phyloP scores from a whole-genome alignment of 306 rosid genomes.

The Sophora flavescens region DNA sequence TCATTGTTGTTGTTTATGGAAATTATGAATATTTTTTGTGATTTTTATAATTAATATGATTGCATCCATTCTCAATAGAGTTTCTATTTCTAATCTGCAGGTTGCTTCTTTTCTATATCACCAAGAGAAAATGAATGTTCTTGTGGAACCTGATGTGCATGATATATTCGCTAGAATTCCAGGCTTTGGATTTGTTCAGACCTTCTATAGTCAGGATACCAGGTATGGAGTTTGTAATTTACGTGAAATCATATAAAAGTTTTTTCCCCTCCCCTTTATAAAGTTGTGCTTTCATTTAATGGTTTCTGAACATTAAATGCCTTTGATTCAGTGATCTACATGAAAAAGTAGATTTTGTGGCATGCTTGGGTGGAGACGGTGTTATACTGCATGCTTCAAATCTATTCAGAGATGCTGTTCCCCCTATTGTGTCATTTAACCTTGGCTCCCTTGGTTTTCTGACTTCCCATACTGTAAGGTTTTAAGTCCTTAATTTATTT shows the following conservation, averaged over 20 bases:
- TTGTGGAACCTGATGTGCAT: conserved; percentile 97
- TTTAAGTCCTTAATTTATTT: conserved; percentile 40
- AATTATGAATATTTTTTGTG: conserved; percentile 32
- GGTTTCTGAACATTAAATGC: conserved; percentile 47
- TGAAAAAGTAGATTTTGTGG: conserved; percentile 97
- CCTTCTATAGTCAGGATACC: conserved; percentile 94
- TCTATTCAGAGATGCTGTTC: conserved; percentile 88
- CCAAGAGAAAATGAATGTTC: conserved; percentile 91
- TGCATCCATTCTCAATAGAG: conserved; percentile 33
- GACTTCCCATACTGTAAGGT: conserved; percentile 88
- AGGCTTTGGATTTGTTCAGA: conserved; percentile 97
- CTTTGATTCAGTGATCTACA: conserved; percentile 79
- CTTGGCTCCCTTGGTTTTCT: conserved; percentile 99
- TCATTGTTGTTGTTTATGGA: neutral
- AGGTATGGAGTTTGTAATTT: conserved; percentile 61
- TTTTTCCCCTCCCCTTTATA: conserved; percentile 2
- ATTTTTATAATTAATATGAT: conserved; percentile 11
- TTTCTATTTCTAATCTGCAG: conserved; percentile 54
- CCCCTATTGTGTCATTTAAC: conserved; percentile 95
- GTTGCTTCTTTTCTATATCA: conserved; percentile 77
- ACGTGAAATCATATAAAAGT: conserved; percentile 26
- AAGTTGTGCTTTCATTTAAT: conserved; percentile 36
- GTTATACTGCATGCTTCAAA: conserved; percentile 97
- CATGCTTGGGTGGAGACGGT: conserved; percentile 99
- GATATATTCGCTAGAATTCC: conserved; percentile 94